Conservation (phyloP, 2,329 filamentous ascomycete species). For the Xylaria sp. region DNA sequence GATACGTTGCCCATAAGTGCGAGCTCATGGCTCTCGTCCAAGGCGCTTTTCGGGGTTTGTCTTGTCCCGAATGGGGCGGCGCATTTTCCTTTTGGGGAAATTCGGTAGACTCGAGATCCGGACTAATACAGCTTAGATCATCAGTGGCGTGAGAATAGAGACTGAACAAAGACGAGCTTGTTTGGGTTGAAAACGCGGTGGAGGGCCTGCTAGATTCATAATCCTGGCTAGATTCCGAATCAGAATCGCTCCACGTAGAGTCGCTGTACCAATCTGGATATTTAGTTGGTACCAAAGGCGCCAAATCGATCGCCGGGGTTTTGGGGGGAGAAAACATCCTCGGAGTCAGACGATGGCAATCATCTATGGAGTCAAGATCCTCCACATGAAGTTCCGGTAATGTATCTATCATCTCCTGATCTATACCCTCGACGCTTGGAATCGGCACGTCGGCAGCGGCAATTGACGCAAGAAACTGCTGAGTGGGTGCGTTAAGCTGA, state of each 20-base stretch:
- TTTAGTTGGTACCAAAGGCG: conserved; percentile 56
- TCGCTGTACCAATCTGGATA: conserved; percentile 70
- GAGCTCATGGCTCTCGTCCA: conserved; percentile 74
- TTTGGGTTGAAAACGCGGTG: conserved; percentile 68
- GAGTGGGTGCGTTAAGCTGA: conserved; percentile 66
- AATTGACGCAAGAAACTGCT: conserved; percentile 74
- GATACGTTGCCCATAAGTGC: conserved; percentile 73
- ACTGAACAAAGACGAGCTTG: conserved; percentile 66
- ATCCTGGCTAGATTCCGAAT: conserved; percentile 65
- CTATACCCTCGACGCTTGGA: conserved; percentile 68
- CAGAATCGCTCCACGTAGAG: conserved; percentile 63
- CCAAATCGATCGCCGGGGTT: conserved; percentile 63
- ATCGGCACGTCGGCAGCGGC: conserved; percentile 72
- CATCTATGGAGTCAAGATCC: conserved; percentile 47
- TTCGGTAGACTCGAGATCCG: conserved; percentile 56
- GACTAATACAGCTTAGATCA: conserved; percentile 64
- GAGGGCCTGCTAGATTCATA: conserved; percentile 69
- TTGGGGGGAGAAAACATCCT: conserved; percentile 65
- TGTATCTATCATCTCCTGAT: conserved; percentile 57
- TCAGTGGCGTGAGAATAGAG: conserved; percentile 66
- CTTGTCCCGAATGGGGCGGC: conserved; percentile 25
- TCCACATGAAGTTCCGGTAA: conserved; percentile 51
- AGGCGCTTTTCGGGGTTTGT: conserved; percentile 60
- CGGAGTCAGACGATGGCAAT: conserved; percentile 50
- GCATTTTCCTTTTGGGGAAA: conserved; percentile 37